Evolutionary conservation across 495 filamentous ascomycete genomes (phyloP), one percentile per base, ranked within the genome.

Genomic region (Xylaria scruposa): DNA sequence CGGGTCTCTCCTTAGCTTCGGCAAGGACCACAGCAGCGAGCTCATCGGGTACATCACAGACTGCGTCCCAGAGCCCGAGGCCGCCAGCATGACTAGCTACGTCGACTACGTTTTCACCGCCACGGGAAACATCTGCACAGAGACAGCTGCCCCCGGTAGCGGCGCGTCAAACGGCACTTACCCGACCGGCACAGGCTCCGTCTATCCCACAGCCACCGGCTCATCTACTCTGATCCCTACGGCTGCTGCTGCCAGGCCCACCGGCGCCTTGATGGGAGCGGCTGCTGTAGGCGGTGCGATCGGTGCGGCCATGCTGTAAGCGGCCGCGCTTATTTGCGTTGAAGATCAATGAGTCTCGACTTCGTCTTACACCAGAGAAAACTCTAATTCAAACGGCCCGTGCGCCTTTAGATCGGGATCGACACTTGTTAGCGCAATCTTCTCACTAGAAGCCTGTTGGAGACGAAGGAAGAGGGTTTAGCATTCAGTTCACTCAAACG

Each of bases 201-300:
- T 36, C 13, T 44, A 29, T 29, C 21, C 40, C 61, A 56, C 53
- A 1, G 61, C 40, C 3, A 29, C 38, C 42, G 36, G 40, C 40
- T 44, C 61, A 4, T 26, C 40, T 1, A 46, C 12, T 21, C 12
- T 47, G 42, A 47, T 64, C 61, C 61, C 61, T 21, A 64, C 61
- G 42, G 61, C 61, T 3, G 61, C 61, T 64, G 61, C 61, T 47
- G 61, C 21, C 21, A 64, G 61, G 24, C 42, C 61, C 6, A 64
- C 61, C 26, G 61, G 61, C 15, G 61, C 61, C 56, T 47, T 64
- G 12, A 15, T 46, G 8, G 61, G 61, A 4, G 33, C n/a, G 24
- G 61, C 61, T 29, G 61, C 61, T 64, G 40, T 38, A 17, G 56
- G 56, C 15, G 56, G 61, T 31, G 42, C 29, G 7, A 6, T 64